Base-by-base conservation (phyloP, 78 protist species). In the Corallochytrium limacisporum region DNA sequence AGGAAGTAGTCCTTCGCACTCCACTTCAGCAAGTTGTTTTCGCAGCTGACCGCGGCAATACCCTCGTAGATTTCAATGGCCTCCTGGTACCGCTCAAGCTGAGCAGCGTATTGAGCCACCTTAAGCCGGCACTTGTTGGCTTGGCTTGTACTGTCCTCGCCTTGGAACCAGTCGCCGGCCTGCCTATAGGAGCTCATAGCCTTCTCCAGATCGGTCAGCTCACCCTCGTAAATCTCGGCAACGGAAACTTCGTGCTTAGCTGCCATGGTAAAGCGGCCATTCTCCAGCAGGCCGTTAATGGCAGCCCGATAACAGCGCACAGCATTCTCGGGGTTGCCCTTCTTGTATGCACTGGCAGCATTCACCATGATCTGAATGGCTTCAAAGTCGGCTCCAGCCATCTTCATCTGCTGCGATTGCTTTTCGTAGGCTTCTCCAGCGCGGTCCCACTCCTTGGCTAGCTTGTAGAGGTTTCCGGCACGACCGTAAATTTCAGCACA, bases 1-100 rank as follows among this genome's bases (percentile, higher is more conserved):
- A 72, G 26, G 50, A 73, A 26, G 62, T 79, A 67, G 35, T 77
- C 83, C 69, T 81, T 77, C 65, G 69, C 87, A 37, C 49, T 4
- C 54, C 42, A 78, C 72, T 65, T 71, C 46, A 78, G 71, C 39
- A 78, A 63, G 13, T 22, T 67, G 50, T 33, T 50, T 31, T 66
- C 81, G 43, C 57, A 39, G 2, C 38, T 0, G 31, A 15, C 8
- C 15, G 10, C 4, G 13, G 50, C 72, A 0, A 72, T 0, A 62
- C 40, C 47, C 18, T 82, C 87, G 51, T 39, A 82, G 31, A 78
- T 40, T 20, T 61, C 43, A 36, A 65, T 28, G 12, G 83, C 84
- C 28, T 26, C 1, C 32, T 39, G 12, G 50, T 60, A 78, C 57
- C 55, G 1, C 15, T 44, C 63, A 0, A 57, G 15, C 10, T 29